Evolutionary conservation across 192 early-diverging fungal species (phyloP), one percentile per base, ranked within the genome.

Genomic region (Backusella liffmaniae): DNA sequence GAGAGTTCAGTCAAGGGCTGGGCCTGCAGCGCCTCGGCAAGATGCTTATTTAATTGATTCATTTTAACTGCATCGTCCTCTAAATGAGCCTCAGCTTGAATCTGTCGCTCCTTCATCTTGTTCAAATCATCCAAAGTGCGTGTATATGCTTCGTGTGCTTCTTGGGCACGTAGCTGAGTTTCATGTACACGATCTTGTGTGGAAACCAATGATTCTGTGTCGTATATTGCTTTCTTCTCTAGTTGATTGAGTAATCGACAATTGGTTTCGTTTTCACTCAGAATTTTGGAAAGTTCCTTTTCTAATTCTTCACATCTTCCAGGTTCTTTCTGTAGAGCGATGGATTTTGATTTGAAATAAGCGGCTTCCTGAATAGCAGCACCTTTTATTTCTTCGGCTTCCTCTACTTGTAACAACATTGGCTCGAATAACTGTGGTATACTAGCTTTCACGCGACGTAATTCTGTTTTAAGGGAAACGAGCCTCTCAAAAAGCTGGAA

Each of bases 291-390:
- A 66, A 89, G 49, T 16, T 84, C 46, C 16, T 82, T 81, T 67
- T 89, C 86, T n/a, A 89, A 66, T 0, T 84, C 81, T 13, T 75
- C 67, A 30, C 56, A 62, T 62, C 29, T 62, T 3, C 26, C 26
- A 62, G 26, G 26, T 3, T 69, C 71, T 70, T 84, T 73, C 26
- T 62, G 56, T 26, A 88, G 74, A 6, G 88, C 88, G 4, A 77
- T 62, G 56, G 82, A 77, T 73, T 87, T 86, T 26, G 88, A 80
- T 72, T 87, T 87, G 75, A 85, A 81, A 62, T 89, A 87, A 10
- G 81, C 86, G 62, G 88, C 85, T 72, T 89, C 88, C 49, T 89
- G 85, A 12, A 89, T 68, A 0, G 86, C 88, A 13, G 86, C 85
- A 2, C 80, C 83, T 0, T 84, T 77, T 36, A 84, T 77, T n/a